Evolutionary conservation across 441 rosid genomes (phyloP).

Genomic region (Populus hybrid): DNA sequence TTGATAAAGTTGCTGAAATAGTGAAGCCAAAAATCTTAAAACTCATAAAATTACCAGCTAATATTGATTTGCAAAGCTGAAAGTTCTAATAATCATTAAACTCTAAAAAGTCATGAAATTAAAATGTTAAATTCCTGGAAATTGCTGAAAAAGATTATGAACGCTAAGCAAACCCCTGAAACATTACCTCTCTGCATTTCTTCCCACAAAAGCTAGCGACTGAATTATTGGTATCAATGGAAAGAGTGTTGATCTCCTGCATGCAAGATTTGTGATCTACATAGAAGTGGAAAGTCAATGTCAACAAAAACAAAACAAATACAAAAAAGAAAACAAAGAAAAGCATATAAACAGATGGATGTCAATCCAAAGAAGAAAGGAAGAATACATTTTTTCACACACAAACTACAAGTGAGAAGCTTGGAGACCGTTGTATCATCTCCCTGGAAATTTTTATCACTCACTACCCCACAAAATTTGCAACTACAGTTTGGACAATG

Average conservation of each 20-base stretch:
- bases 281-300: conserved; percentile 17
- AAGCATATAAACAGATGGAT: conserved; percentile 16
- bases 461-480: conserved; percentile 71
- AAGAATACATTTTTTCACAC: conserved; percentile 74
- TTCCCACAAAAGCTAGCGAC: conserved; percentile 60
- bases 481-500: conserved; percentile 94
- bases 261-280: conserved; percentile 77
- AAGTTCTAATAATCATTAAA: background rate
- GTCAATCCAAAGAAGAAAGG: conserved; percentile 21
- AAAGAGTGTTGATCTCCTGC: conserved; percentile 40
- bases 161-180: background rate
- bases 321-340: background rate
- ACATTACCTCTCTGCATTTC: conserved; percentile 69
- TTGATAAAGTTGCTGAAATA: background rate
- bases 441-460: conserved; percentile 31
- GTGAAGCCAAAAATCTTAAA: background rate
- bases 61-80: background rate
- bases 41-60: background rate
- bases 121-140: background rate
- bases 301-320: background rate
- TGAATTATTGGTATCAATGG: conserved; percentile 36
- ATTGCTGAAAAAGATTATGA: background rate
- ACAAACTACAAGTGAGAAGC: conserved; percentile 62
- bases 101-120: background rate
- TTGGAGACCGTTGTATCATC: conserved; percentile 25